phyloP scores from a whole-genome alignment of 1,139 yeast species.

The Kodamaea suecica region DNA sequence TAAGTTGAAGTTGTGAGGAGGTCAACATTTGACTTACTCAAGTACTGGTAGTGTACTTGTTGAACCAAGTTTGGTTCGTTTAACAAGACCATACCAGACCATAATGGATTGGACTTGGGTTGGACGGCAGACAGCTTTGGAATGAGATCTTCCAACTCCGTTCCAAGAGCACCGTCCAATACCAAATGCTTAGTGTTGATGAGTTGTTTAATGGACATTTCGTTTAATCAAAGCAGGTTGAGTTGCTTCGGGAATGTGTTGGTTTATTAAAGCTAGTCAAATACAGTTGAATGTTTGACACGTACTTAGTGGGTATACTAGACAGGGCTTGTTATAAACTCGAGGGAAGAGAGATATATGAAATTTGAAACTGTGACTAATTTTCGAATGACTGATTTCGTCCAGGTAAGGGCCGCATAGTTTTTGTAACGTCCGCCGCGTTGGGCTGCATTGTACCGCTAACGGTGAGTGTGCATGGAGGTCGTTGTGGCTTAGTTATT shows the following conservation, averaged over 20 bases:
- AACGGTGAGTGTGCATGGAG: no score
- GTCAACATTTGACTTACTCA: constrained; percentile 51
- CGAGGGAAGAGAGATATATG: background rate
- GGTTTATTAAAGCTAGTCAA: background rate
- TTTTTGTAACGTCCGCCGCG: no score
- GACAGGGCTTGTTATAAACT: background rate
- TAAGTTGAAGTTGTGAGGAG: constrained; percentile 59
- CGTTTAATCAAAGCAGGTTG: background rate
- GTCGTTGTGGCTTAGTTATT: no score
- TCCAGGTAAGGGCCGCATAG: no score
- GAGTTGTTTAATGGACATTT: constrained; percentile 5
- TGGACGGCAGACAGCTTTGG: constrained; percentile 16
- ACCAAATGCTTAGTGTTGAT: constrained; percentile 11
- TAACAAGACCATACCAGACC: constrained; percentile 60
- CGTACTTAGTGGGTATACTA: background rate
- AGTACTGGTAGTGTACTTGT: constrained; percentile 50
- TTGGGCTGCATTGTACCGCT: no score
- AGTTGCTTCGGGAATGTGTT: background rate
- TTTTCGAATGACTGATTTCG: background rate
- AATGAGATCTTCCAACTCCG: constrained; percentile 16
- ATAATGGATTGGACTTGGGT: constrained; percentile 39
- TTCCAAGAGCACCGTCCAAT: constrained; percentile 19
- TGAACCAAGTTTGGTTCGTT: constrained; percentile 46
- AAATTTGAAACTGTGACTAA: background rate
- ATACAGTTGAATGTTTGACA: constrained; percentile 10